phyloP scores from a whole-genome alignment of 108 stramenopile species.

The Pelagomonas calceolata region DNA sequence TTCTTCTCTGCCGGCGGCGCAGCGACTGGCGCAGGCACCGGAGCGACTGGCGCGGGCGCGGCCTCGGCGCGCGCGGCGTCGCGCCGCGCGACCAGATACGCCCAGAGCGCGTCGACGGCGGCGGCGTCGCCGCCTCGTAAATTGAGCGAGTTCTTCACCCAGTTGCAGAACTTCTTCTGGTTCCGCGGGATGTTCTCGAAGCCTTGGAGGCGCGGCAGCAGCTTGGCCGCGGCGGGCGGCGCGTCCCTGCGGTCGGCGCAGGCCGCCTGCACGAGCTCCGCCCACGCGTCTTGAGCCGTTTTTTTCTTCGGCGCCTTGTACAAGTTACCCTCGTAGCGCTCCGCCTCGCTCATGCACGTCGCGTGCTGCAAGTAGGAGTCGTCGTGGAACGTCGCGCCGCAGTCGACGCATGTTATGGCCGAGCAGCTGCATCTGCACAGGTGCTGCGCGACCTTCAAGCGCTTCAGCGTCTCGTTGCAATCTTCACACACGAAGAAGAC shows the following conservation, averaged over 20 bases:
- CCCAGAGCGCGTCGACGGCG: not conserved
- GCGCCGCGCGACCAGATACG: not conserved
- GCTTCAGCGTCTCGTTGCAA: conserved; percentile 53
- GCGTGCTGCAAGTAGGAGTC: conserved; percentile 33
- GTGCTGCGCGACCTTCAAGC: conserved; percentile 40
- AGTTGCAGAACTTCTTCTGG: conserved; percentile 49
- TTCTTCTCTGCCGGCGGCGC: not conserved
- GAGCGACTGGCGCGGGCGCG: not conserved
- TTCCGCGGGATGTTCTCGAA: conserved; percentile 43
- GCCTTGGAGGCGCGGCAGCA: conserved; percentile 22
- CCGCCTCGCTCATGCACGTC: conserved; percentile 46
- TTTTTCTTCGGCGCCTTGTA: conserved; percentile 36
- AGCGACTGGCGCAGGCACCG: not conserved
- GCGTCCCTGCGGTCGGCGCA: not conserved
- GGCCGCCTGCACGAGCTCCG: not conserved
- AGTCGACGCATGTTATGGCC: conserved; percentile 48
- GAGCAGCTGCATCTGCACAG: conserved; percentile 10
- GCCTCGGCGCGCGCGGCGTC: not conserved
- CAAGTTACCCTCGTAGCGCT: conserved; percentile 46
- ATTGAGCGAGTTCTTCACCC: conserved; percentile 27
- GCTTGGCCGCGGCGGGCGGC: not conserved
- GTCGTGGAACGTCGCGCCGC: conserved; percentile 34
- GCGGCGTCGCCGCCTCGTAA: conserved; percentile 5
- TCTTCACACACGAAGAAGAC: conserved; percentile 50
- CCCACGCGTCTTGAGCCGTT: conserved; percentile 12